These are phyloP conservation scores for Camellia granthamiana DNA, from an alignment of 148 eudicot species.

Conservation along the genomic window DNA sequence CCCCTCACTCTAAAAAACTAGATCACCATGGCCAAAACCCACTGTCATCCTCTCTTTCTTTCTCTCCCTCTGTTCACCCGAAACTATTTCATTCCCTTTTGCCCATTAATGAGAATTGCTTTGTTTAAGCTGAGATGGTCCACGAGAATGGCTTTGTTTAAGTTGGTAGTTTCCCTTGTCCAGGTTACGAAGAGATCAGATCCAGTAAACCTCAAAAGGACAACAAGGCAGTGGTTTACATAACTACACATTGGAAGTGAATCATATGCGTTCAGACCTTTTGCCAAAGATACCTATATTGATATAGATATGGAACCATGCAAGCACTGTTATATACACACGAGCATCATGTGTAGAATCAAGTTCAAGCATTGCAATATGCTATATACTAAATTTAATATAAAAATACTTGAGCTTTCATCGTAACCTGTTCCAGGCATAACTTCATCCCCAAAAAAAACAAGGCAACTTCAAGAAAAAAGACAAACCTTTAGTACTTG, in stretches of 20 bases:
- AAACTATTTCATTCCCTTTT: too few relatives aligned
- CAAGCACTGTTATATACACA: neutral
- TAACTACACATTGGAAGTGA: neutral
- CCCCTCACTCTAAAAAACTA: too few relatives aligned
- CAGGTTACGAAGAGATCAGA: neutral
- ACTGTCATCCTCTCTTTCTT: too few relatives aligned
- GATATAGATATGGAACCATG: neutral
- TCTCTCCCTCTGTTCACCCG: too few relatives aligned
- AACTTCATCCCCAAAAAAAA: neutral
- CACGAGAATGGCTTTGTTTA: too few relatives aligned
- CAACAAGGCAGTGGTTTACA: neutral
- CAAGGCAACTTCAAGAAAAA: neutral
- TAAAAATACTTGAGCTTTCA: neutral
- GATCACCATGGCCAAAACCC: too few relatives aligned
- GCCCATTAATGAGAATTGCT: too few relatives aligned
- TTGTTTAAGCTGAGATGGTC: too few relatives aligned
- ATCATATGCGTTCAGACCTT: neutral
- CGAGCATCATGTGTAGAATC: neutral
- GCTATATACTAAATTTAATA: neutral
- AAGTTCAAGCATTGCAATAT: neutral
- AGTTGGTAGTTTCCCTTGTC: neutral
- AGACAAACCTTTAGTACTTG: neutral
- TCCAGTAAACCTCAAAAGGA: neutral
- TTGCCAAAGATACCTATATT: neutral
- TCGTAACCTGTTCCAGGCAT: neutral